Evolutionary conservation across 2,329 filamentous ascomycete species (phyloP).

Genomic region (Aspergillus felis): DNA sequence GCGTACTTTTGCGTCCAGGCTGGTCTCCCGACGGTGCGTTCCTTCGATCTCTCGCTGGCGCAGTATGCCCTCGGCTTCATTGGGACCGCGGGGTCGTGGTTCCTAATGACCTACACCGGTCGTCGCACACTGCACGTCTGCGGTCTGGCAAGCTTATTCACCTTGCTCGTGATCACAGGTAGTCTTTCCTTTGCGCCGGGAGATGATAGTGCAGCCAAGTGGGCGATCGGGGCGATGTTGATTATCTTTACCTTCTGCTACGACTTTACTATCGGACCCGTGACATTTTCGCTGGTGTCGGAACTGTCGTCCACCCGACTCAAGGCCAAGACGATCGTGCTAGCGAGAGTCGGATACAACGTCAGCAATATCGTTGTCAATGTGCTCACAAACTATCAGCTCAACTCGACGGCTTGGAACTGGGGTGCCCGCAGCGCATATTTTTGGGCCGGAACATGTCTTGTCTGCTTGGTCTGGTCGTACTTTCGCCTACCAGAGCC

Average conservation of each 20-base stretch:
- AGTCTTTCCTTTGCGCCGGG: conserved; percentile 20
- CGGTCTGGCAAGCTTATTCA: conserved; percentile 22
- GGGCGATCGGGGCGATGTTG: conserved; percentile 45
- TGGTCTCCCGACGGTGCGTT: conserved; percentile 27
- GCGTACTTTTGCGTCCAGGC: conserved; percentile 55
- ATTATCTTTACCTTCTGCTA: conserved; percentile 53
- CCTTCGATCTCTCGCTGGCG: conserved; percentile 44
- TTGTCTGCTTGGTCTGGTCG: conserved; percentile 37
- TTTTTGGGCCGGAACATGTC: conserved; percentile 39
- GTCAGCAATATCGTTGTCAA: conserved; percentile 49
- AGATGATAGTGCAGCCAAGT: conserved; percentile 29
- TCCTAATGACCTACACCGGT: conserved; percentile 37
- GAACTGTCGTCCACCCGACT: conserved; percentile 54
- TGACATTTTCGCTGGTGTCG: conserved; percentile 52
- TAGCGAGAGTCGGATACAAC: conserved; percentile 51
- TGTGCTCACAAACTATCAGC: conserved; percentile 56
- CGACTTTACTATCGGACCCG: conserved; percentile 52
- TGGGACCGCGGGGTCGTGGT: conserved; percentile 51
- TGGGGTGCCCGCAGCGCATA: conserved; percentile 37
- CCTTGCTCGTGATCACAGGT: conserved; percentile 27
- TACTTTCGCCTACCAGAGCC: conserved; percentile 45
- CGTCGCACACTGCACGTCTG: conserved; percentile 39
- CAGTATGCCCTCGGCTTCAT: conserved; percentile 59
- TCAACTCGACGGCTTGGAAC: conserved; percentile 29
- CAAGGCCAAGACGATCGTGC: conserved; percentile 53